Base-by-base conservation (phyloP, 2,329 filamentous ascomycete genomes). In the Ceratocystis colombiana region DNA sequence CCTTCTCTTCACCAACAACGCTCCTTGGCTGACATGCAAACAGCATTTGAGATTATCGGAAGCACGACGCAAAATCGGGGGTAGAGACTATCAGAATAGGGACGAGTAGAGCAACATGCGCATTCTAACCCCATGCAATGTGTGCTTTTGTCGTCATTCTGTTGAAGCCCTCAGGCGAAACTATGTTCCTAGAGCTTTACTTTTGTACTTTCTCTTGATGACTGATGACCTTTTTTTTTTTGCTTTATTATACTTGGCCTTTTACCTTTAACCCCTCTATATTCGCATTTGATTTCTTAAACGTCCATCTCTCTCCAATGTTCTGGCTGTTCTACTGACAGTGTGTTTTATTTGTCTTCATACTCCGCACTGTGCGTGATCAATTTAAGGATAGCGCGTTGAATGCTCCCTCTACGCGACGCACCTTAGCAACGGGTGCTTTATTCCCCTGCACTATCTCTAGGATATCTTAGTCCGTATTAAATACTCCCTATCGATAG, bases 331-430 rank as follows among this genome's bases (percentile, higher is more conserved):
- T n/a, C 7, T 37, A 0, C 7, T 1, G 5, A 62, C 64, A 20
- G 55, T 66, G 64, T 44, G 25, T 2, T 45, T 22, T 5, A 1
- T 4, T 6, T 41, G 5, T n/a, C 5, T 3, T 5, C n/a, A 41
- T 25, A 62, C 53, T 45, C 48, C 12, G 22, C 55, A 67, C 66
- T 30, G 66, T 62, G n/a, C 45, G 64, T 62, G 64, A 65, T 67
- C 53, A 45, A 64, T 66, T 59, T 66, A 59, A 37, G 17, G 25
- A 28, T 37, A 25, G 5, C n/a, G 33, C 6, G 28, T 17, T 22
- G n/a, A 15, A 8, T 15, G n/a, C n/a, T 12, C 7, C 5, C 57
- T 25, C 17, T 10, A 61, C 64, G 64, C 55, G 64, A 48, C 64
- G 61, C 61, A 48, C 41, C 61, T 63, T 28, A 12, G 61, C 61